Conservation (phyloP, 129 eudicot species). For the Helianthus annuus region DNA sequence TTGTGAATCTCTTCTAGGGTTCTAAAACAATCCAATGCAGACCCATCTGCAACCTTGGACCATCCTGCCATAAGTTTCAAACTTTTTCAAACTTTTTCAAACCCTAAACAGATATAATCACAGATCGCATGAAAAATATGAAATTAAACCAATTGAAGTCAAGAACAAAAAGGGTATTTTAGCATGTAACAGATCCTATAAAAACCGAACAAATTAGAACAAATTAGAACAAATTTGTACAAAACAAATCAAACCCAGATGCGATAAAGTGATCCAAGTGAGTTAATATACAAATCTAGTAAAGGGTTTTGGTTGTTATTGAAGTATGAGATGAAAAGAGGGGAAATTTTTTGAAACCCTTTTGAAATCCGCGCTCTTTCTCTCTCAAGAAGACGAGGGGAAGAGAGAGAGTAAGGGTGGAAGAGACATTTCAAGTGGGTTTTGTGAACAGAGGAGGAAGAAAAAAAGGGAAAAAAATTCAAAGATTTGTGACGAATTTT, state of each 20-base stretch:
- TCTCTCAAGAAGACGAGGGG: conserved; percentile 29
- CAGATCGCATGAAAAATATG: background rate
- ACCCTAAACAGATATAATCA: conserved; percentile 52
- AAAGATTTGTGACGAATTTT: conserved; percentile 30
- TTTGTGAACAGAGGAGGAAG: conserved; percentile 27
- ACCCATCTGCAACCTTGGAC: conserved; percentile 54
- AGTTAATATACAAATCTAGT: background rate
- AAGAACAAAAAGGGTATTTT: background rate
- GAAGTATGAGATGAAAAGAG: conserved; percentile 30
- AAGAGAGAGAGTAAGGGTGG: conserved; percentile 32
- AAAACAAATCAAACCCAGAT: background rate
- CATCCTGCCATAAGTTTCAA: conserved; percentile 67
- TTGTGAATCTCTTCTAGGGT: conserved; percentile 31
- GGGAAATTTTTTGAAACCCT: conserved; percentile 16
- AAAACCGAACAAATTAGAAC: background rate
- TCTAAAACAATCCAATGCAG: conserved; percentile 38
- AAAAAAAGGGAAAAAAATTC: background rate
- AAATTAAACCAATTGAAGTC: conserved; percentile 11
- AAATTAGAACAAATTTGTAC: background rate
- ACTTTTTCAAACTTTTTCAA: conserved; percentile 37
- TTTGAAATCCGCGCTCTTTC: conserved; percentile 57
- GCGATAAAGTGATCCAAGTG: background rate
- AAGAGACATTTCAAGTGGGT: conserved; percentile 37
- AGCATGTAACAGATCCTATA: background rate
- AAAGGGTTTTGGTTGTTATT: conserved; percentile 1